A percentile compares a stretch with the other conserved stretches of the same genome.
These are phyloP conservation scores for Pseudocercospora cruenta DNA, from an alignment of 2,329 filamentous ascomycete genomes.

Conservation along the genomic window DNA sequence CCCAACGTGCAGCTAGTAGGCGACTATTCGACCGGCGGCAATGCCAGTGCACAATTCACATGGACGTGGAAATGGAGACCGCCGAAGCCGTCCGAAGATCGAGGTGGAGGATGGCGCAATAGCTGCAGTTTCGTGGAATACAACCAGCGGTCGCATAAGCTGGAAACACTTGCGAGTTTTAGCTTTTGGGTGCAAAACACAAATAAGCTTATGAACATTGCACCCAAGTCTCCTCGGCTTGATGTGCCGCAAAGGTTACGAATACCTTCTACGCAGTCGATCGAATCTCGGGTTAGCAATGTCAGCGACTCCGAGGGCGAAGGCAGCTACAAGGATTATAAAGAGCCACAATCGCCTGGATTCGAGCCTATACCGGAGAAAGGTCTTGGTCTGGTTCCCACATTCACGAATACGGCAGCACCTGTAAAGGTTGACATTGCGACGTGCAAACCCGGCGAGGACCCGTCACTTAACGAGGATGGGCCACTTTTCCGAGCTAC, in stretches of 20 bases:
- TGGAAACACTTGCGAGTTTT: constrained; percentile 88
- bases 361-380: constrained; percentile 55
- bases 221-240: constrained; percentile 70
- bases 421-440: constrained; percentile 82
- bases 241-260: constrained; percentile 65
- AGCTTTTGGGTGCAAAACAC: constrained; percentile 87
- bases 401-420: constrained; percentile 42
- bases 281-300: constrained; percentile 77
- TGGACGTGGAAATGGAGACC: constrained; percentile 98
- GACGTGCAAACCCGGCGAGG: constrained; percentile 81
- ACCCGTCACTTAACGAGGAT: constrained; percentile 83
- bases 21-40: constrained; percentile 84
- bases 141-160: constrained; percentile 84
- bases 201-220: constrained; percentile 42
- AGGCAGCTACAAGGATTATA: constrained; percentile 46
- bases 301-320: constrained; percentile 66
- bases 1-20: constrained; percentile 94
- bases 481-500: constrained; percentile 94
- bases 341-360: constrained; percentile 51
- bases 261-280: constrained; percentile 83
- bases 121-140: constrained; percentile 98
- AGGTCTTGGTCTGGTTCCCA: constrained; percentile 47
- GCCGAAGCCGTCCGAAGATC: constrained; percentile 78
- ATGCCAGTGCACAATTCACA: constrained; percentile 80
- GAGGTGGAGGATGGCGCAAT: constrained; percentile 90